Base-by-base conservation (phyloP, 352 stramenopile species). In the Globisporangium paroecandrum region DNA sequence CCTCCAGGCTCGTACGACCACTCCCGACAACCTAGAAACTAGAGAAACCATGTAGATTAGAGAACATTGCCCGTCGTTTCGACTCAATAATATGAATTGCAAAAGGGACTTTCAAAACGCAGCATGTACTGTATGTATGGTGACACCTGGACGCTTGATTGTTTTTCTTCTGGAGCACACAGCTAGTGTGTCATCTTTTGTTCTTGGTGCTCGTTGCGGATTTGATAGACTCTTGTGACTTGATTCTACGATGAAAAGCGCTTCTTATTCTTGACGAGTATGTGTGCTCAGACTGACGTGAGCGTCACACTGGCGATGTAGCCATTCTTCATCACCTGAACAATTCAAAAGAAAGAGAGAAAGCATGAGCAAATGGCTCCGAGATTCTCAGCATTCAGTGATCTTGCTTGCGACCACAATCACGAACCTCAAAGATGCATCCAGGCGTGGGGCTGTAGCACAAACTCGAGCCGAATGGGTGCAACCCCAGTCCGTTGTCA, bases 381-480 rank as follows among this genome's bases (percentile, higher is more conserved):
- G n/a, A 29, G 18, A 62, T 51, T 13, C 57, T 34, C 20, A 53
- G 8, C 18, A 41, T 15, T 29, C 2, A n/a, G 10, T n/a, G 29
- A 15, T 46, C 18, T 24, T 49, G 29, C 22, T 38, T 22, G 4
- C 20, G 18, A 22, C 10, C 27, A 63, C 41, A 24, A 61, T 20
- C 34, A 29, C 65, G 29, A 22, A 71, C 66, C 69, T 95, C 87
- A 25, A 95, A 91, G 36, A 89, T 84, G 67, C 87, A 95, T 0
- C 86, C 87, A 67, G 81, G 74, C 5, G 79, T 76, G 38, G 81
- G 85, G 13, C 79, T 82, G 71, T 95, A 95, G 68, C 85, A 95
- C 54, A 91, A 70, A 32, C 74, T 93, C 22, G 87, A 90, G 13
- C 84, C 83, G 56, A 95, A 95, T 9, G 87, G 87, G 53, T 95